Percentiles rank a stretch among this genome's conserved stretches.
phyloP scores from a whole-genome alignment of 352 stramenopile species.

The Phytophthora tubulina region DNA sequence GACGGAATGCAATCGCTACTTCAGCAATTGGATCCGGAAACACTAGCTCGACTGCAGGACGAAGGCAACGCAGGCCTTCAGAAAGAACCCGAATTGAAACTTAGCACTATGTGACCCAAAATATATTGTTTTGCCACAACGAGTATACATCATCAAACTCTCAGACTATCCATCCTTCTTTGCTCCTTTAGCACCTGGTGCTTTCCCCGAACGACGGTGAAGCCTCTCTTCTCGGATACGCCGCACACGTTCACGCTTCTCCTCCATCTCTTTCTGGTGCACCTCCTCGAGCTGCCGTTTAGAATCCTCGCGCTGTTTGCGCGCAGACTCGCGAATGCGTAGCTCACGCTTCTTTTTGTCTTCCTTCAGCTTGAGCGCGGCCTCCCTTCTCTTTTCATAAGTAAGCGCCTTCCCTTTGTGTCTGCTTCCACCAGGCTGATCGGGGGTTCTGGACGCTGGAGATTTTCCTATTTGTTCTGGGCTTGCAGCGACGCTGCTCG shows the following conservation, averaged over 20 bases:
- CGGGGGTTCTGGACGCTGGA: conserved; percentile 30
- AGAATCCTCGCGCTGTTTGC: conserved; percentile 74
- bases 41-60: conserved; percentile 24
- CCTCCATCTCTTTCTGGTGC: conserved; percentile 74
- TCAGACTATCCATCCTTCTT: conserved; percentile 31
- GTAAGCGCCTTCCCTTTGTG: conserved; percentile 37
- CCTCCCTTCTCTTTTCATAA: conserved; percentile 70
- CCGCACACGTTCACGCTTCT: conserved; percentile 71
- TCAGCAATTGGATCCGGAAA: conserved; percentile 45
- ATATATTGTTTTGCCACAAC: conserved; percentile 17
- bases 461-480: conserved; percentile 30
- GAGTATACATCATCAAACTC: background rate
- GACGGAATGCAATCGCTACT: conserved; percentile 56
- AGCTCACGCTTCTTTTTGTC: conserved; percentile 77
- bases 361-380: conserved; percentile 71
- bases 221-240: conserved; percentile 67
- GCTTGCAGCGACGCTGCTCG: conserved; percentile 38
- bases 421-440: conserved; percentile 32
- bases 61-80: conserved; percentile 1
- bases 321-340: conserved; percentile 63
- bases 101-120: conserved; percentile 12
- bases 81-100: background rate
- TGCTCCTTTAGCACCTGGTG: conserved; percentile 30
- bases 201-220: conserved; percentile 37
- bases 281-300: conserved; percentile 70